Evolutionary conservation across 208 protist genomes (phyloP), one percentile per base, ranked within the genome.

Genomic region (Leishmania gerbilli): DNA sequence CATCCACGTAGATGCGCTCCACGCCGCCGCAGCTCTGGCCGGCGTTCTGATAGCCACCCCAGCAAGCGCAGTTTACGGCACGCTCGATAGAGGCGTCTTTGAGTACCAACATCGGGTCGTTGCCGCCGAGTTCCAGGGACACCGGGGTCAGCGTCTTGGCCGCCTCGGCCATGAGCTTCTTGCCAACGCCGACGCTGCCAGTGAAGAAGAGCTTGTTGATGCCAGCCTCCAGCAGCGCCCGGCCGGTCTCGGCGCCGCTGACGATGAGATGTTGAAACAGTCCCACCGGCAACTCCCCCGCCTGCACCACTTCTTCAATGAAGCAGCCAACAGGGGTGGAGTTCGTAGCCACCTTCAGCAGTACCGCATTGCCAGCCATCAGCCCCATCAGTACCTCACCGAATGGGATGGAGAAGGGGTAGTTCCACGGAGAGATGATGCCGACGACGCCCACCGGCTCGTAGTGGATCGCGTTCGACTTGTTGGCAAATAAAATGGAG

Each of bases 381-480:
- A 96, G 79, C 0, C 76, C 93, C 93, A 96, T 96, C 31, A 96
- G 60, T 17, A 97, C 82, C 77, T 97, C 93, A 1, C 87, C 91
- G 81, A 97, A 97, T 19, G 94, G 93, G 65, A 97, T 95, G 15
- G 92, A 75, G 76, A 96, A 95, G 17, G 94, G 94, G 82, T 92
- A 97, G 74, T 97, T 97, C 93, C 94, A 97, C 45, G 94, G 93
- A 13, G 94, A 95, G 79, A 97, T 94, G 68, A 97, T 94, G 45
- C 90, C 93, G 27, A 97, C 92, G 19, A 96, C 91, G 31, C 94
- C 94, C 67, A 96, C 79, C 71, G 94, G 94, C 74, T 93, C 87
- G 84, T 97, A 95, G 34, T 87, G 19, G 7, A 97, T 79, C 34
- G 83, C 87, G 91, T 96, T 97, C 4, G 78, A 79, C 80, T 97